Evolutionary conservation across 345 rosid genomes (phyloP).

Genomic region (Hypericum perforatum): DNA sequence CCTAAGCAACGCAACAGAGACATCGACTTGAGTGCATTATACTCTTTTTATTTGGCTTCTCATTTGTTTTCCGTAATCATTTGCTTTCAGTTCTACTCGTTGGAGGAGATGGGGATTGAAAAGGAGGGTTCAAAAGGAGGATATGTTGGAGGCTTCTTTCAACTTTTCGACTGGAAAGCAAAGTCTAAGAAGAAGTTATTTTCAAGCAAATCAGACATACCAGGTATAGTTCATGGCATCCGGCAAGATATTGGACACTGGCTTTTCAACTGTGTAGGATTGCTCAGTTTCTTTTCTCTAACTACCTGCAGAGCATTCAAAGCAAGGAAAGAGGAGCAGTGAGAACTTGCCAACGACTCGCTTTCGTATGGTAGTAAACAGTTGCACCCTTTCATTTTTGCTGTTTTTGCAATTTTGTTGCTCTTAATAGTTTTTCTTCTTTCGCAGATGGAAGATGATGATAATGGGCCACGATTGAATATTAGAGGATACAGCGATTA

Average conservation of each 20-base stretch:
- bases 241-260: too few species aligned
- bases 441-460: constrained; percentile 72
- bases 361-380: constrained; percentile 31
- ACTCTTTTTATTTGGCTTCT: too few species aligned
- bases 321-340: constrained; percentile 54
- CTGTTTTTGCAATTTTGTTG: constrained; percentile 2
- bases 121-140: constrained; percentile 53
- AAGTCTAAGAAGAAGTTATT: constrained; percentile 91
- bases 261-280: too few species aligned
- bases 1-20: too few species aligned
- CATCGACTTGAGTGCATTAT: too few species aligned
- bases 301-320: constrained; percentile 31
- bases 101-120: constrained; percentile 46
- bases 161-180: constrained; percentile 91
- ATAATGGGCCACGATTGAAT: constrained; percentile 34
- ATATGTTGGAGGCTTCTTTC: constrained; percentile 68
- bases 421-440: constrained; percentile 2
- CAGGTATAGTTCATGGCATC: constrained; percentile 27
- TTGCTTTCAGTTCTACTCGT: not conserved
- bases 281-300: not conserved
- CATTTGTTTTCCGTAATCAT: too few species aligned
- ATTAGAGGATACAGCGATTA: constrained; percentile 50
- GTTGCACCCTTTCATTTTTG: not conserved
- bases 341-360: constrained; percentile 56
- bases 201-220: constrained; percentile 60